A percentile compares a stretch with the other conserved stretches of the same genome.
Evolutionary conservation across 257 asterid genomes (phyloP).

Genomic region (Lithospermum erythrorhizon): DNA sequence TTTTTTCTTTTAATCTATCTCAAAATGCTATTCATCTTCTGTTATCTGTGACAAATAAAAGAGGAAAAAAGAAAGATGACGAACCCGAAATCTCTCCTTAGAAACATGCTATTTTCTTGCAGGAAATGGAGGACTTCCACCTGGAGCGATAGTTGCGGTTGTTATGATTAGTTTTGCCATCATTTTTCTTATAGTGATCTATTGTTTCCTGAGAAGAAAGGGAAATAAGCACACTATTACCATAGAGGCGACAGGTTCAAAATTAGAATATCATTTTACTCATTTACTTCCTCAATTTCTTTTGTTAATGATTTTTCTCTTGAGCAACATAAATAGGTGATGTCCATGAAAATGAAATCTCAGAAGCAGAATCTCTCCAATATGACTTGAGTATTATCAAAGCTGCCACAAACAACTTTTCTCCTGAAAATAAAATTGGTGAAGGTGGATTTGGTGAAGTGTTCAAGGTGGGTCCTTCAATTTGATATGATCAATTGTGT

Average conservation of each 20-base stretch:
- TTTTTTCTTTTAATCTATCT: too few relatives aligned
- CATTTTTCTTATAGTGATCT: neutral
- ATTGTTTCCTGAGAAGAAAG: conserved; percentile 4
- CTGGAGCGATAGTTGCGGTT: conserved; percentile 1
- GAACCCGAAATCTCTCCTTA: too few relatives aligned
- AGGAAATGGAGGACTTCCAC: conserved; percentile 11
- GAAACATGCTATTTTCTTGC: neutral
- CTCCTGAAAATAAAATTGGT: conserved; percentile 4
- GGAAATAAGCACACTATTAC: neutral
- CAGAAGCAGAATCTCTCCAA: conserved; percentile 1
- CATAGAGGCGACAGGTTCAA: conserved; percentile 7
- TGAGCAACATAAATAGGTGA: neutral
- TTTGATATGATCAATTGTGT: neutral
- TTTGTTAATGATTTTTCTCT: neutral
- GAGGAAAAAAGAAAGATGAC: too few relatives aligned
- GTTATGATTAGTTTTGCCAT: neutral
- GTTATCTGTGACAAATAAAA: too few relatives aligned
- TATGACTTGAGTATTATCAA: neutral
- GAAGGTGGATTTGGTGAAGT: conserved; percentile 12
- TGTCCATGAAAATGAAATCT: neutral
- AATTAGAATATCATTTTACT: too few relatives aligned
- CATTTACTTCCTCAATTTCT: too few relatives aligned
- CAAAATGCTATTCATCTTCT: too few relatives aligned
- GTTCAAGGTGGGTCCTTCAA: conserved; percentile 2
- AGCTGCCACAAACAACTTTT: conserved; percentile 11